These are phyloP conservation scores for Ulmus americana DNA, from an alignment of 331 rosid species.

Conservation along the genomic window DNA sequence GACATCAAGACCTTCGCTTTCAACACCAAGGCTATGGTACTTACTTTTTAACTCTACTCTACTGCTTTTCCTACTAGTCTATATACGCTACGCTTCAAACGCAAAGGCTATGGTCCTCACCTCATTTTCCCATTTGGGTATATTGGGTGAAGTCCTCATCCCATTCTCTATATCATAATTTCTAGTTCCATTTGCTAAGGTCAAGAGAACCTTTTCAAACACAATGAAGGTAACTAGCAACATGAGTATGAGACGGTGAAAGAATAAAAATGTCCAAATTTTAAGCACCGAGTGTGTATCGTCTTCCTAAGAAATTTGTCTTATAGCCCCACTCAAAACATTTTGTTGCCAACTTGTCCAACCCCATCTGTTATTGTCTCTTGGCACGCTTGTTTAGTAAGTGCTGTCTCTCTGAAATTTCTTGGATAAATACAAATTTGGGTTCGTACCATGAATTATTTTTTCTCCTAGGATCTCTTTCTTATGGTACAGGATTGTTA, in stretches of 20 bases:
- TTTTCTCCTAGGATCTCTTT: neutral
- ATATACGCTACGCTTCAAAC: neutral
- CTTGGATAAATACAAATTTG: neutral
- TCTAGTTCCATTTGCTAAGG: neutral
- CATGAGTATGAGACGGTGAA: neutral
- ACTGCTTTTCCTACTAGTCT: neutral
- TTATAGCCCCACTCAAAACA: neutral
- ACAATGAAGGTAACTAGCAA: neutral
- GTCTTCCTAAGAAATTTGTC: neutral
- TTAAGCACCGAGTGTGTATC: neutral
- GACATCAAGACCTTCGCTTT: slow-evolving; percentile 74
- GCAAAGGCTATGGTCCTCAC: slow-evolving; percentile 8
- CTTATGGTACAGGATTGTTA: neutral
- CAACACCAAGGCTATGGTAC: slow-evolving; percentile 84
- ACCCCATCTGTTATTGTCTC: neutral
- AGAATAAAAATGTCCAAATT: neutral
- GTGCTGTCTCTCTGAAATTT: neutral
- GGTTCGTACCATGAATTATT: neutral
- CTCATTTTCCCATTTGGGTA: slow-evolving; percentile 5
- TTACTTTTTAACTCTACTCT: neutral
- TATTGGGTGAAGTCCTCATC: neutral
- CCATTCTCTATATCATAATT: neutral
- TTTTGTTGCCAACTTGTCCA: neutral
- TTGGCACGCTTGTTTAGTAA: neutral
- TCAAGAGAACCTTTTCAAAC: neutral